These are phyloP conservation scores for Immersiporthe knoxdaviesiana DNA, from an alignment of 2,329 filamentous ascomycete species.

Conservation along the genomic window DNA sequence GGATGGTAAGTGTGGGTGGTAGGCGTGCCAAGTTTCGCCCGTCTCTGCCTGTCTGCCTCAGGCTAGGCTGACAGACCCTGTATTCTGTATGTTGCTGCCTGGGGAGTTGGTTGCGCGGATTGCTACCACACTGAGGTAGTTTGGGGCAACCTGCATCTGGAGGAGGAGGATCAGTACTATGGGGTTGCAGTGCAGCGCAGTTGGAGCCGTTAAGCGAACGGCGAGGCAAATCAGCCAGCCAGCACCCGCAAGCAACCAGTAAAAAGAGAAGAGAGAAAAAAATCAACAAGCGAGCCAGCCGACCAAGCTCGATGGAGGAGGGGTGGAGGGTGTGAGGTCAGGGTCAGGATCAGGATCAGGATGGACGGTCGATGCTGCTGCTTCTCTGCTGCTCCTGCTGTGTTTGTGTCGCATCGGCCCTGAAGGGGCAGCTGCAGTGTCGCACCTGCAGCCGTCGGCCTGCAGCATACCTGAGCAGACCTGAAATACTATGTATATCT, in stretches of 20 bases:
- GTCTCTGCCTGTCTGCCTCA: not conserved
- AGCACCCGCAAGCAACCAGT: not conserved
- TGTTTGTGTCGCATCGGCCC: constrained; percentile 4
- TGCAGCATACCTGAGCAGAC: constrained; percentile 10
- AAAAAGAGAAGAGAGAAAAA: not conserved
- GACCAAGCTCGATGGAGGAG: constrained; percentile 49
- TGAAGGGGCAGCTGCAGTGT: constrained; percentile 5
- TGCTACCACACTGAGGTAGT: not conserved
- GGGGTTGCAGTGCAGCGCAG: constrained; percentile 2
- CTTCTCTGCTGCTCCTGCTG: not conserved
- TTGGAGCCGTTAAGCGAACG: constrained; percentile 2
- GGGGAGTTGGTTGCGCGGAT: not conserved
- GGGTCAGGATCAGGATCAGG: constrained; percentile 49
- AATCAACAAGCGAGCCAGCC: not conserved
- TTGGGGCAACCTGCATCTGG: not conserved
- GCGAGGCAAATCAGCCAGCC: not conserved
- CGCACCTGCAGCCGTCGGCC: constrained; percentile 1
- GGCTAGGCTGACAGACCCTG: not conserved
- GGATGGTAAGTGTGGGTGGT: not conserved
- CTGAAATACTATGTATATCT: constrained; percentile 28
- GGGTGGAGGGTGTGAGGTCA: no score
- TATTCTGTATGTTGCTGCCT: not conserved
- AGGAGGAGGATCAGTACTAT: constrained; percentile 3
- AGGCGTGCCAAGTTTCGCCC: not conserved
- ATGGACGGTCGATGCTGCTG: constrained; percentile 15